Evolutionary conservation across 1,139 yeast genomes (phyloP), one percentile per base, ranked within the genome.

Genomic region (Suhomyces wounanorum): DNA sequence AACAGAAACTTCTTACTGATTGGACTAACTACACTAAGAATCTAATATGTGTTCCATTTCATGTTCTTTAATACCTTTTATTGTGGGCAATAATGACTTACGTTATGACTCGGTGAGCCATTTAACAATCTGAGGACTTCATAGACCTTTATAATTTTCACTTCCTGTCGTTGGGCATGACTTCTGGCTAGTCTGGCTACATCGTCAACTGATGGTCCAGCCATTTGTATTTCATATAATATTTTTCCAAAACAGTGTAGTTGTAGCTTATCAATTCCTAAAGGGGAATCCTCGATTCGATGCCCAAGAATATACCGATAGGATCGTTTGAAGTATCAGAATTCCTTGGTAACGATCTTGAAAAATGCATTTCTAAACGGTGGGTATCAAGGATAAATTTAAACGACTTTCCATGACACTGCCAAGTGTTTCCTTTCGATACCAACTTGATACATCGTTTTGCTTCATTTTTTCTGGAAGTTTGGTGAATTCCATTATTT

Each of bases 151-250:
- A 25, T 40, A 40, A 40, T 40, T 40, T 40, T 40, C 42, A 40
- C 42, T 40, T 40, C 42, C 33, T 40, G 42, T 40, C 42, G 42
- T 40, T 40, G 42, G 42, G 42, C 42, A 40, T 40, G 42, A 40
- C 42, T 40, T 40, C 42, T 40, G 42, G 42, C 33, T 40, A 40
- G 42, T 40, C 42, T 25, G 42, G 33, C 16, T 40, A 40, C 42
- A 40, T 26, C 42, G 42, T 33, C 44, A 33, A 33, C 35, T 35
- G 35, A 36, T 40, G 42, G 42, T 25, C 42, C 30, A 31, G 30
- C 43, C 43, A 16, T 45, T 40, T 45, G 44, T 40, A 45, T 39
- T 45, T 45, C 26, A 40, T 45, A 45, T 40, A 45, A 45, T 35
- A 40, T 21, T 23, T 16, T 14, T 33, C 9, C 18, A 33, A 33